These are phyloP conservation scores for Trichoderma gamsii DNA, from an alignment of 495 filamentous ascomycete species.

Conservation along the genomic window DNA sequence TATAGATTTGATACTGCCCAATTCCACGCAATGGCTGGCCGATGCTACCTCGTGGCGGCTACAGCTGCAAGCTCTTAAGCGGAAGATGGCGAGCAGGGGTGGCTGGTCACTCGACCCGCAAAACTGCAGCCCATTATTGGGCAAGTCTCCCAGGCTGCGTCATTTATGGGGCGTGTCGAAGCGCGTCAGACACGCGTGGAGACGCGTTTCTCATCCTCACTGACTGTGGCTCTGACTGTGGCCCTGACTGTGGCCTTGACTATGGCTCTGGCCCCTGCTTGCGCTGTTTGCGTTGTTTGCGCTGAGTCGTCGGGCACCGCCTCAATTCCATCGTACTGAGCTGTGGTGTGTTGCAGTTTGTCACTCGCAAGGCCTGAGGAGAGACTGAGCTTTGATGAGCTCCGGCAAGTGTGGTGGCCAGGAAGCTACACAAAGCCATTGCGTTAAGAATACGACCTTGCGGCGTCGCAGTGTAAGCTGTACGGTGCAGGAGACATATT, in stretches of 20 bases:
- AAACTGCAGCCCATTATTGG: not conserved
- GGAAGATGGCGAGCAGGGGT: not conserved
- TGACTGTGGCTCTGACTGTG: not conserved
- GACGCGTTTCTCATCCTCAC: constrained; percentile 1
- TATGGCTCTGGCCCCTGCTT: not conserved
- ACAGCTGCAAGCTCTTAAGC: constrained; percentile 10
- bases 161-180: constrained; percentile 2
- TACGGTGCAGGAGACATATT: not conserved
- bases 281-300: too few relatives aligned
- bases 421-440: not conserved
- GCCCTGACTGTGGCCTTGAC: not conserved
- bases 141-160: not conserved
- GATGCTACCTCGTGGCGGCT: not conserved
- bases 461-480: not conserved
- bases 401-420: not conserved
- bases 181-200: constrained; percentile 2
- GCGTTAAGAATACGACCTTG: not conserved
- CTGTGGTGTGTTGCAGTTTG: too few relatives aligned
- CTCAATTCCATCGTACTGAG: too few relatives aligned
- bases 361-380: not conserved
- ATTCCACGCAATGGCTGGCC: not conserved
- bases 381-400: not conserved
- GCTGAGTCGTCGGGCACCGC: too few relatives aligned
- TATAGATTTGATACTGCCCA: too few relatives aligned
- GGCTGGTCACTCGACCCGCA: not conserved